phyloP scores from a whole-genome alignment of 805 yeast species.

The Saturnispora gosingensis region DNA sequence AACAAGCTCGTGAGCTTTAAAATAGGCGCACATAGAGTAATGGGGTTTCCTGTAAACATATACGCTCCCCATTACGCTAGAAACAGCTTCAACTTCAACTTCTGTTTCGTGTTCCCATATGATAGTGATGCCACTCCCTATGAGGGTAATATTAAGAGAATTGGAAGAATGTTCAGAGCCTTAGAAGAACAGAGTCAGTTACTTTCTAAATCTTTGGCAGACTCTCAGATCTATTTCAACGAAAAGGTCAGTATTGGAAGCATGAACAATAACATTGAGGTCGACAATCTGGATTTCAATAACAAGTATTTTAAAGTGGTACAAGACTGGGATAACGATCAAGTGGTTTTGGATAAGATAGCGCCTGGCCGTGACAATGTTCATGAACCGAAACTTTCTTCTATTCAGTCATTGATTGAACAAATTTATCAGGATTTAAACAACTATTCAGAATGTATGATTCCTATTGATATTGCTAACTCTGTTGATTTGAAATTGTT shows the following conservation, averaged over 20 bases:
- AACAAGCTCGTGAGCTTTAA: conserved; percentile 70
- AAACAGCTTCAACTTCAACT: conserved; percentile 86
- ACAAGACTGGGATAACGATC: conserved; percentile 24
- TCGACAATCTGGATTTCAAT: conserved; percentile 8
- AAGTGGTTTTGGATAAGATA: conserved; percentile 16
- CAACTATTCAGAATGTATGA: conserved; percentile 91
- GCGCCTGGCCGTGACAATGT: conserved; percentile 16
- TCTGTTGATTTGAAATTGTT: conserved; percentile 90
- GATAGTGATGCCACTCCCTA: conserved; percentile 76
- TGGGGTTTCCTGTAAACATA: conserved; percentile 85
- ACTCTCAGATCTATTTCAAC: conserved; percentile 35
- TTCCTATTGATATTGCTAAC: conserved; percentile 83
- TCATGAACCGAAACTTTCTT: conserved; percentile 27
- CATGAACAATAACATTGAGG: not conserved
- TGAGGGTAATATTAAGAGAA: conserved; percentile 72
- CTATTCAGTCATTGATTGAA: conserved; percentile 69
- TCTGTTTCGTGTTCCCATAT: conserved; percentile 84
- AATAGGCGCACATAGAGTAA: conserved; percentile 57
- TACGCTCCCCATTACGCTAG: conserved; percentile 70
- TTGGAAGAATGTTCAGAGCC: conserved; percentile 83
- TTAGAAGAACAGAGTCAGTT: conserved; percentile 82
- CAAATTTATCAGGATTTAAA: conserved; percentile 92
- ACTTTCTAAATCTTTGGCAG: conserved; percentile 47
- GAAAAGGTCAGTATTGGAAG: conserved; percentile 4
- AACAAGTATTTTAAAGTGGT: conserved; percentile 25